Evolutionary conservation across 2,329 filamentous ascomycete genomes (phyloP).

Genomic region (Phaeophleospora eucalypticola): DNA sequence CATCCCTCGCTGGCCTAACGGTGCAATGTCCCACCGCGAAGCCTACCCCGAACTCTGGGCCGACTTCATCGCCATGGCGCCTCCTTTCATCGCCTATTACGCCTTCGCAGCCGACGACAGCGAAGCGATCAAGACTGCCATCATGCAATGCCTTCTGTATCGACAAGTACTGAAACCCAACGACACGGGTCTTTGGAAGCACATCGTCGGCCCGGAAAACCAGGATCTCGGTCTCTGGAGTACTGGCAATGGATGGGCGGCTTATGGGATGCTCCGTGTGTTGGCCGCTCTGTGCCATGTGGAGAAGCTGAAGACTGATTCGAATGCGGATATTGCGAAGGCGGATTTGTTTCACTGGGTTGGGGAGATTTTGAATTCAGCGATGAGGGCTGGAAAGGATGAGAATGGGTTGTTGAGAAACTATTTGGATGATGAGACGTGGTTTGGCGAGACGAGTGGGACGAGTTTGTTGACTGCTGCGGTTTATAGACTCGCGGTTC

Average conservation of each 20-base stretch:
- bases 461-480: not conserved
- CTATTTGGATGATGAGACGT: conserved; percentile 4
- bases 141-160: conserved; percentile 44
- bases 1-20: conserved; percentile 35
- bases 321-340: conserved; percentile 8
- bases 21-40: conserved; percentile 48
- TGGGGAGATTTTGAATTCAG: conserved; percentile 37
- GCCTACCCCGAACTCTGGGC: conserved; percentile 45
- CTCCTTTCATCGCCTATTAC: conserved; percentile 47
- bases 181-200: conserved; percentile 38
- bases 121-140: conserved; percentile 33
- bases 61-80: conserved; percentile 49
- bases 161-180: conserved; percentile 36
- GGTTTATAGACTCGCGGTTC: conserved; percentile 3
- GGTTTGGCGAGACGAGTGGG: conserved; percentile 5
- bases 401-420: conserved; percentile 26
- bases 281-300: conserved; percentile 38
- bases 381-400: conserved; percentile 28
- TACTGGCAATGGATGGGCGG: conserved; percentile 49
- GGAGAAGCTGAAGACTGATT: conserved; percentile 5
- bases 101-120: conserved; percentile 37
- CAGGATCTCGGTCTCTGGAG: conserved; percentile 43
- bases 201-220: conserved; percentile 38
- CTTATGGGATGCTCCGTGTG: conserved; percentile 46
- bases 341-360: conserved; percentile 34